Base-by-base conservation (phyloP, 495 filamentous ascomycete genomes). In the Aspergillus ostianus region DNA sequence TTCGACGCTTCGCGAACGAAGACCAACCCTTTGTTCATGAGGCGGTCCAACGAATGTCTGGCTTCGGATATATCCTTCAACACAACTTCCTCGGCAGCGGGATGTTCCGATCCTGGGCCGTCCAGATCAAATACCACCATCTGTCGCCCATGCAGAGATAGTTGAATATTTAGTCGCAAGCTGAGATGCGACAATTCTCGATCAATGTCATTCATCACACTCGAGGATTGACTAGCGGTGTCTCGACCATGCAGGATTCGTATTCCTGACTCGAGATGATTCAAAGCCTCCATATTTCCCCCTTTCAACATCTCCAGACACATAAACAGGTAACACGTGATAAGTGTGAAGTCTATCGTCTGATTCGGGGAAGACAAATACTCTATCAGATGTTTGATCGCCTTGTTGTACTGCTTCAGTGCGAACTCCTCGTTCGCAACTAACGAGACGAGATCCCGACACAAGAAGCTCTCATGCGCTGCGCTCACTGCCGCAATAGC, bases 401-500 rank as follows among this genome's bases (percentile, higher is more conserved):
- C 80, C 50, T 77, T 73, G 59, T 83, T 84, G 62, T 85, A 86
- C 59, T 85, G 82, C 50, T 70, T 69, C 6, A 85, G 69, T 26
- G 78, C 76, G 46, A 85, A 71, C 2, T 56, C 19, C 8, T 68
- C 58, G 2, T 17, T 53, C 12, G 15, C 48, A 5, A 12, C 45
- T 15, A 23, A 5, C 19, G 18, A 21, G 15, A 51, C 51, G 12
- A 47, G 27, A 6, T 47, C 30, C 4, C 10, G 44, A 30, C 21
- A 56, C 15, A 61, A 20, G 18, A 53, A 65, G 82, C 77, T 52
- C 67, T 86, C 84, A 60, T 88, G 86, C 46, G 86, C 68, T 0
- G 84, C 83, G 52, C 85, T 83, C n/a, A 89, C 73, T 17, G 85
- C 86, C 9, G 87, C 78, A 3, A 87, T 80, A 6, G 86, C 85